A percentile compares a stretch with the other conserved stretches of the same genome.
Conservation (phyloP, 2,329 filamentous ascomycete genomes). For the Monascus ruber region DNA sequence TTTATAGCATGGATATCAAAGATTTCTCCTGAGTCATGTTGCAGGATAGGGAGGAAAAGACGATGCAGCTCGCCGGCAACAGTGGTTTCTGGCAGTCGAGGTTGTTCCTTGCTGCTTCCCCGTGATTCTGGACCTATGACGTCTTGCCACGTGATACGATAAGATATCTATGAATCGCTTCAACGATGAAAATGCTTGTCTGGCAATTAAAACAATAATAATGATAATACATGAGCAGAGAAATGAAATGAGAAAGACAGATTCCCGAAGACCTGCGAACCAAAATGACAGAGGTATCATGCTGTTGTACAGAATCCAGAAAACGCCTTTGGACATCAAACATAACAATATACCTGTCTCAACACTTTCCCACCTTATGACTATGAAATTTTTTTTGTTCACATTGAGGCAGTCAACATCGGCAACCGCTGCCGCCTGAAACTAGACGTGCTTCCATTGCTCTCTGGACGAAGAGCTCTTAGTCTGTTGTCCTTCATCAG, state of each 20-base stretch:
- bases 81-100: background rate
- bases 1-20: no score
- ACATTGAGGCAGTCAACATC: no score
- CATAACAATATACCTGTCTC: no score
- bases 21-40: no score
- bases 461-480: constrained; percentile 8
- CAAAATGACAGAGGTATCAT: background rate
- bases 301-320: background rate
- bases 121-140: constrained; percentile 15
- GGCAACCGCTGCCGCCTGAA: no score
- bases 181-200: background rate
- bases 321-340: no score
- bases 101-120: no score
- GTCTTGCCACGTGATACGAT: constrained; percentile 22
- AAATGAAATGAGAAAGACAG: background rate
- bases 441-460: constrained; percentile 2
- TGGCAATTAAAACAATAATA: background rate
- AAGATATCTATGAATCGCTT: constrained; percentile 1
- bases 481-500: constrained; percentile 22
- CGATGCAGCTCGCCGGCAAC: background rate
- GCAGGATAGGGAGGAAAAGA: no score
- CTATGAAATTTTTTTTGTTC: no score
- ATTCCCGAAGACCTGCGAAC: no score
- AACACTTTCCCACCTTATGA: no score
- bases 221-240: background rate